Percentiles rank a stretch among this genome's conserved stretches.
These are phyloP conservation scores for Syzygium aromaticum DNA, from an alignment of 345 rosid species.

Conservation along the genomic window DNA sequence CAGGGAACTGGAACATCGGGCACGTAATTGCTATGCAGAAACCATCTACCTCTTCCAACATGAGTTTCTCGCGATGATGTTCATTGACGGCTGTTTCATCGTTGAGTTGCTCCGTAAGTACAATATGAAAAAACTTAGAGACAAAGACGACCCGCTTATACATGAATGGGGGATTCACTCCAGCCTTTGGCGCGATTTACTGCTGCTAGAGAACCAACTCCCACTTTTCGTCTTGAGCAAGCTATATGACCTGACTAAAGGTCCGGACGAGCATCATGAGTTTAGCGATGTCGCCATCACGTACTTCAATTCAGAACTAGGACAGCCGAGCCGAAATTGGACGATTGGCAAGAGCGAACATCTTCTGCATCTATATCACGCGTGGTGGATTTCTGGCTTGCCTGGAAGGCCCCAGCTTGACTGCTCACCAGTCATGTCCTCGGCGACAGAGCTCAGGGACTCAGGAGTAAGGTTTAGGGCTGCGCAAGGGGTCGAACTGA, in stretches of 20 bases:
- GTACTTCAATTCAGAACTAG: too few relatives aligned
- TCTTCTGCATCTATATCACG: too few relatives aligned
- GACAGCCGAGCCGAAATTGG: too few relatives aligned
- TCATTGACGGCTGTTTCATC: not conserved
- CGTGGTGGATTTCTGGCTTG: too few relatives aligned
- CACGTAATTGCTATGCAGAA: not conserved
- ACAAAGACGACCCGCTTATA: rapidly evolving
- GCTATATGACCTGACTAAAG: not conserved
- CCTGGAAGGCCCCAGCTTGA: too few relatives aligned
- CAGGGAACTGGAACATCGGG: not conserved
- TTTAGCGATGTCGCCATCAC: too few relatives aligned
- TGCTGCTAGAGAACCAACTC: not conserved
- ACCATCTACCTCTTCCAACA: not conserved
- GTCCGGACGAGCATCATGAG: rapidly evolving
- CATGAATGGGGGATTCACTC: rapidly evolving
- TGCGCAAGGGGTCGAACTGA: too few relatives aligned
- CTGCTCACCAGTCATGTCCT: too few relatives aligned
- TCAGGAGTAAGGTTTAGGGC: too few relatives aligned
- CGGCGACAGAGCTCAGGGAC: too few relatives aligned
- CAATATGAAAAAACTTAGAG: rapidly evolving
- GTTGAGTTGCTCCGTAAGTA: not conserved
- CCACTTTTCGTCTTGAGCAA: not conserved
- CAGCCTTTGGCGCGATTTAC: not conserved
- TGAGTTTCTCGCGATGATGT: not conserved
- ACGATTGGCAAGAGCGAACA: too few relatives aligned